Evolutionary conservation across 345 rosid genomes (phyloP).

Genomic region (Excoecaria cochinchinensis): DNA sequence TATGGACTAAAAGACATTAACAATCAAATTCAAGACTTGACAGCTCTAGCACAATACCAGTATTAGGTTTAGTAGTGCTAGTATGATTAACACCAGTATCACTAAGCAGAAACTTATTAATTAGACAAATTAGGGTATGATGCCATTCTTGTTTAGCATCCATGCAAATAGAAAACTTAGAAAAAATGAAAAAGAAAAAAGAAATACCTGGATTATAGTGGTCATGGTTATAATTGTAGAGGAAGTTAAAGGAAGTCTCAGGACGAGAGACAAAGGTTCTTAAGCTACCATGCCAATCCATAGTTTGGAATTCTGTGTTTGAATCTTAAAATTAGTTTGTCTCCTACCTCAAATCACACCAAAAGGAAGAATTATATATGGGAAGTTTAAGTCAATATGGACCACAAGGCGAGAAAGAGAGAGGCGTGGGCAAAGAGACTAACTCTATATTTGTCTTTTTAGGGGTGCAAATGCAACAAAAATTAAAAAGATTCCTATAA

Average conservation of each 20-base stretch:
- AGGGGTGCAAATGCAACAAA: no score
- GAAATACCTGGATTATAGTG: conserved; percentile 56
- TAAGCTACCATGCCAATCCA: conserved; percentile 58
- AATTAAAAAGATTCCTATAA: neutral
- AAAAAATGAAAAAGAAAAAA: no score
- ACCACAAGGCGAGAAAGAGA: conserved; percentile 21
- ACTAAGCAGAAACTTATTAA: no score
- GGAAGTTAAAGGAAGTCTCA: conserved; percentile 55
- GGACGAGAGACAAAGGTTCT: conserved; percentile 48
- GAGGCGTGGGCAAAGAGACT: neutral
- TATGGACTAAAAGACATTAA: no score
- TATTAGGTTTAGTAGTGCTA: no score
- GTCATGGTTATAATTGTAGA: conserved; percentile 57
- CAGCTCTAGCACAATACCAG: no score
- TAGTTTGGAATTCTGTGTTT: conserved; percentile 19
- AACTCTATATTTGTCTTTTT: no score
- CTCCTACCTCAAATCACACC: conserved; percentile 11
- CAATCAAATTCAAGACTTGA: no score
- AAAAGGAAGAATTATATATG: conserved; percentile 14
- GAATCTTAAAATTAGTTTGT: conserved; percentile 2
- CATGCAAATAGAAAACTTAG: no score
- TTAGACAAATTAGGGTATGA: no score
- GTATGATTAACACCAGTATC: no score
- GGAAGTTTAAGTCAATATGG: conserved; percentile 10
- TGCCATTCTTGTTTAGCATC: no score